These are phyloP conservation scores for Globisporangium mamillatum DNA, from an alignment of 352 stramenopile species.

Conservation along the genomic window DNA sequence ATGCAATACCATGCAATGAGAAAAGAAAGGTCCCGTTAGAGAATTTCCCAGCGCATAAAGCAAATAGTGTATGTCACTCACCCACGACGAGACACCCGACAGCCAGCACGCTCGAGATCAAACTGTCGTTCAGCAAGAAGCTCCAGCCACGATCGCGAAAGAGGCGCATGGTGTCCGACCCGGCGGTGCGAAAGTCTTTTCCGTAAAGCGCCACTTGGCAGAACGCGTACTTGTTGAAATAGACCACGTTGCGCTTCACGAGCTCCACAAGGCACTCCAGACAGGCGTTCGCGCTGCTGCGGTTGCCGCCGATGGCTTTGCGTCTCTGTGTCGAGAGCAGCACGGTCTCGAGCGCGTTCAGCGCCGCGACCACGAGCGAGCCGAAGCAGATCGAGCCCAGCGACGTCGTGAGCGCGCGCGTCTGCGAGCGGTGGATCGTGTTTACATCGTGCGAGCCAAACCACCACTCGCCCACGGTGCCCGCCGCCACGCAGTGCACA, in stretches of 20 bases:
- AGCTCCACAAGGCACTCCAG: slow-evolving; percentile 78
- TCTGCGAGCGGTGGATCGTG: slow-evolving; percentile 65
- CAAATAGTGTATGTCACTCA: slow-evolving; percentile 25
- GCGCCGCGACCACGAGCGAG: slow-evolving; percentile 68
- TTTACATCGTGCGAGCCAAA: slow-evolving; percentile 70
- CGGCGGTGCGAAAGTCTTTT: slow-evolving; percentile 73
- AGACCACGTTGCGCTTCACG: slow-evolving; percentile 69
- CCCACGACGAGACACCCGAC: slow-evolving; percentile 76
- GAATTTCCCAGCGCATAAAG: background rate
- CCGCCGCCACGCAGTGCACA: slow-evolving; percentile 81
- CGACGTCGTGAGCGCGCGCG: slow-evolving; percentile 66
- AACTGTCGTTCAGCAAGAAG: slow-evolving; percentile 71
- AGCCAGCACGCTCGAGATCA: slow-evolving; percentile 75
- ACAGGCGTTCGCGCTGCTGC: slow-evolving; percentile 63
- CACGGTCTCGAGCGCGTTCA: slow-evolving; percentile 66
- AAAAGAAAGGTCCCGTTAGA: slow-evolving; percentile 12
- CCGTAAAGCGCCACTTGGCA: slow-evolving; percentile 86
- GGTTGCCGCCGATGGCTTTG: slow-evolving; percentile 34
- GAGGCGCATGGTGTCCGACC: slow-evolving; percentile 73
- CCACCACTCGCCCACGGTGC: slow-evolving; percentile 85
- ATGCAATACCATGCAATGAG: background rate
- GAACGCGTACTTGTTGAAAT: slow-evolving; percentile 89
- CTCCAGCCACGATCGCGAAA: slow-evolving; percentile 83
- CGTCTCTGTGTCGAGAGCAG: slow-evolving; percentile 66
- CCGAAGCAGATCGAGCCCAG: slow-evolving; percentile 84